Evolutionary conservation across 2,329 filamentous ascomycete genomes (phyloP), one percentile per base, ranked within the genome.

Genomic region (Venturia carpophila): DNA sequence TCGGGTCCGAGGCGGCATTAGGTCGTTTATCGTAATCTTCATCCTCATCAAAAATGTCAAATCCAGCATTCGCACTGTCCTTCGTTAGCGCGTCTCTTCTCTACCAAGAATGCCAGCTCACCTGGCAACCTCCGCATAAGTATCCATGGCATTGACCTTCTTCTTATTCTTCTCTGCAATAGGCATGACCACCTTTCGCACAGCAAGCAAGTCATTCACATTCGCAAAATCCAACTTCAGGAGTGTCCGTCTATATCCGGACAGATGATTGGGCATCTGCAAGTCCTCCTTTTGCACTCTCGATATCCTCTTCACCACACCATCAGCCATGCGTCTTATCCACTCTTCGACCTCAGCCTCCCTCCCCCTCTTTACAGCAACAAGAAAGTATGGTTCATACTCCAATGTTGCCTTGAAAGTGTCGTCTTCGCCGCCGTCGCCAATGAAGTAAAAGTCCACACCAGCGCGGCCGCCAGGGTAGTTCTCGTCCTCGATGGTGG

Each of bases 261-360:
- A 82, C 68, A 99, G 80, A 78, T 99, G 94, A 75, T 99, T 99
- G 37, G 94, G 94, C 88, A 96, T 92, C 68, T 86, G 85, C 69
- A 99, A 79, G 76, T 99, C 94, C 76, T 99, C 95, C 79, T 95
- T 97, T 71, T 95, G 90, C 24, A 96, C 78, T 69, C 86, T 85
- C 73, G 84, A 86, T 52, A 96, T 82, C 62, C 80, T 82, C 79
- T 95, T 96, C 62, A 97, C 83, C 15, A 92, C 81, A 1, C 92
- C 93, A 69, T 91, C 94, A 67, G 77, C 95, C 79, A 76, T 89
- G 78, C 86, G 90, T 83, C 81, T 79, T 69, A 91, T 85, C 91
- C 92, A 99, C 79, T 99, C 94, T 75, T 99, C 95, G 1, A 96
- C 94, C 76, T 99, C 95, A 63, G 86, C 84, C 78, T 99, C 95